phyloP scores from a whole-genome alignment of 768 basidiomycete species.

The Filobasidium wieringae region DNA sequence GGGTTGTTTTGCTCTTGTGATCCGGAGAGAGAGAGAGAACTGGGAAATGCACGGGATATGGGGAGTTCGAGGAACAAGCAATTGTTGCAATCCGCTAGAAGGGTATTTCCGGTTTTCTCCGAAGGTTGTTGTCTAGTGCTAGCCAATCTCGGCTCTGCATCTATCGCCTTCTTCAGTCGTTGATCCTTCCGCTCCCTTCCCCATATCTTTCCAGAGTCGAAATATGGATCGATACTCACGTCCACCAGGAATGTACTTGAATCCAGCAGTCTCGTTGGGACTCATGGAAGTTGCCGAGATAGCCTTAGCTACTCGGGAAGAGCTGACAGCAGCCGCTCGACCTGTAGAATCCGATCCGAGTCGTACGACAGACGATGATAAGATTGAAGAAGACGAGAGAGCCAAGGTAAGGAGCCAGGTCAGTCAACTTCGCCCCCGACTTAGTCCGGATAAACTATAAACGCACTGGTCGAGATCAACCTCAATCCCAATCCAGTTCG shows the following conservation, averaged over 20 bases:
- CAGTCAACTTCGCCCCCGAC: no score
- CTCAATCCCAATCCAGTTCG: conserved; percentile 9
- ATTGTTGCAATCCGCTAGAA: no score
- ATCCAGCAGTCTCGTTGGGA: conserved; percentile 35
- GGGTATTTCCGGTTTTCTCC: no score
- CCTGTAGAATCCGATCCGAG: not conserved
- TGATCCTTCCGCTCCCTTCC: not conserved
- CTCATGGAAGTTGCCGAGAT: conserved; percentile 21
- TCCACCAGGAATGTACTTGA: conserved; percentile 39
- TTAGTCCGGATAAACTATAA: not conserved
- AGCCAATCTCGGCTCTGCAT: no score
- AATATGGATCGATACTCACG: conserved; percentile 37
- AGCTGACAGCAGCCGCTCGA: conserved; percentile 5
- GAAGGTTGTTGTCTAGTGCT: no score
- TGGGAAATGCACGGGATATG: not conserved
- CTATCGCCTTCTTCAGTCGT: not conserved
- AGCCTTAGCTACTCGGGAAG: conserved; percentile 4
- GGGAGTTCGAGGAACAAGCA: no score
- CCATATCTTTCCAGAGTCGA: not conserved
- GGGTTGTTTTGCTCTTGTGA: not conserved
- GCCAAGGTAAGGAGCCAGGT: no score
- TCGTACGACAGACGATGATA: no score
- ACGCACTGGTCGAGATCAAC: conserved; percentile 11
- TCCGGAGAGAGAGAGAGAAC: not conserved
- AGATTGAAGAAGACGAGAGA: no score